Evolutionary conservation across 1,284 basidiomycete species (phyloP).

Genomic region (Vanrija humicola): DNA sequence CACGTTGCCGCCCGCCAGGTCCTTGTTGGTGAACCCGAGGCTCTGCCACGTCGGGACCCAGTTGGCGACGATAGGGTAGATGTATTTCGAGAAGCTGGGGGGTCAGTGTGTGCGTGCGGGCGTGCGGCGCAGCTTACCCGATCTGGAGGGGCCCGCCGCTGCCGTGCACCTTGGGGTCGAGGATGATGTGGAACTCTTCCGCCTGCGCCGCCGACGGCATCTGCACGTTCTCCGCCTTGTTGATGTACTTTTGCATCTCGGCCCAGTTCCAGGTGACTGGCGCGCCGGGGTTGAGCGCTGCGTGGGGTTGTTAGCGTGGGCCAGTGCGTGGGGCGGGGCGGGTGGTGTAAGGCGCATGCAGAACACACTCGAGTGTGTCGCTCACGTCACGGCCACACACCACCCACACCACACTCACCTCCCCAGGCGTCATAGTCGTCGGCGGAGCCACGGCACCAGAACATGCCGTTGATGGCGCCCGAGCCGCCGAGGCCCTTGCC

Average conservation of each 20-base stretch:
- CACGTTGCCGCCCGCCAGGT: conserved; percentile 31
- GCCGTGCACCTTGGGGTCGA: conserved; percentile 51
- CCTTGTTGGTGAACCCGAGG: conserved; percentile 54
- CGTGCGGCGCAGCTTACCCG: conserved; percentile 20
- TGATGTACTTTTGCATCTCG: conserved; percentile 46
- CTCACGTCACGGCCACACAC: neutral
- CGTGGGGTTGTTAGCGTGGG: neutral
- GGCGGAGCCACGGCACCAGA: conserved; percentile 51
- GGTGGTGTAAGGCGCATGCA: too few relatives aligned
- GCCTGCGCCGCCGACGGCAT: conserved; percentile 42
- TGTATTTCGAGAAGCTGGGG: conserved; percentile 35
- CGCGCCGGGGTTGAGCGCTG: conserved; percentile 41
- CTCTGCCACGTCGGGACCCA: conserved; percentile 55
- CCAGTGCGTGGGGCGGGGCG: neutral
- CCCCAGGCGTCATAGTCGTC: conserved; percentile 51
- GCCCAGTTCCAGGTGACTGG: conserved; percentile 44
- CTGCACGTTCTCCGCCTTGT: conserved; percentile 50
- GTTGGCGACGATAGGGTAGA: conserved; percentile 54
- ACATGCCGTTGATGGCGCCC: conserved; percentile 67
- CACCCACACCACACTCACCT: conserved; percentile 13
- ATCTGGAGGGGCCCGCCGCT: conserved; percentile 52
- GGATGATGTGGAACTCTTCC: conserved; percentile 43
- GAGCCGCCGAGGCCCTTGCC: conserved; percentile 68
- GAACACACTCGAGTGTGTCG: too few relatives aligned
- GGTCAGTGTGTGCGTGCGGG: too few relatives aligned